Percentiles rank a stretch among this genome's conserved stretches.
Conservation (phyloP, 1,284 basidiomycete species). For the Leccinum angustisporum region DNA sequence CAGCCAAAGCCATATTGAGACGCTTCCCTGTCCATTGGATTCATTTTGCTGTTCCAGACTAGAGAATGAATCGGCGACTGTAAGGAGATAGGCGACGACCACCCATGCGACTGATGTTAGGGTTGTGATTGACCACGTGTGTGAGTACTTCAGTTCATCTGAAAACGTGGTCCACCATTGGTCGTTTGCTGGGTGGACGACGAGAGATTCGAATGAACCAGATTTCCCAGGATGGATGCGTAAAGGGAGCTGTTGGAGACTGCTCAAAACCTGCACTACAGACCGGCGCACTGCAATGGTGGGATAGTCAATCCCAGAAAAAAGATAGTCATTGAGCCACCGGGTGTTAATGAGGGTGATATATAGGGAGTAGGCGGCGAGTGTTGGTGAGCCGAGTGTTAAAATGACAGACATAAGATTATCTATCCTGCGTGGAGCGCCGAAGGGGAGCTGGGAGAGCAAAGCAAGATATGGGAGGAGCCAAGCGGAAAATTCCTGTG, state of each 20-base stretch:
- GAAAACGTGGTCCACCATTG: constrained; percentile 30
- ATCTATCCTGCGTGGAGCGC: constrained; percentile 26
- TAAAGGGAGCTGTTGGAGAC: constrained; percentile 34
- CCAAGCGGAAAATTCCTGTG: constrained; percentile 43
- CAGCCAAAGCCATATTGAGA: constrained; percentile 43
- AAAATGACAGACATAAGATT: constrained; percentile 34
- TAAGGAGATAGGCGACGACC: constrained; percentile 42
- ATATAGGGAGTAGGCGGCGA: constrained; percentile 36
- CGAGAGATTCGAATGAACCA: constrained; percentile 29
- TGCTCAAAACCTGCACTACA: constrained; percentile 25
- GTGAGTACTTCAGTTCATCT: constrained; percentile 27
- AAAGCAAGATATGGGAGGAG: constrained; percentile 45
- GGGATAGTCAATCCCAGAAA: constrained; percentile 22
- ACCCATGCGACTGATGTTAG: constrained; percentile 43
- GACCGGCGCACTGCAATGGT: constrained; percentile 11
- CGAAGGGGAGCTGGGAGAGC: constrained; percentile 45
- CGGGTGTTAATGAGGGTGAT: constrained; percentile 34
- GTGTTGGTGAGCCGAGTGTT: constrained; percentile 35
- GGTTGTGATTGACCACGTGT: constrained; percentile 41
- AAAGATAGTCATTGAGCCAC: constrained; percentile 29
- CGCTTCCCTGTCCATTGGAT: constrained; percentile 38
- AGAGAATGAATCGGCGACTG: constrained; percentile 39
- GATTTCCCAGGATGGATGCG: constrained; percentile 23
- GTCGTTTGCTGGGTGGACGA: constrained; percentile 35
- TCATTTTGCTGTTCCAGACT: constrained; percentile 12